Conservation (phyloP, 2,329 filamentous ascomycete genomes). For the Colletotrichum sp. region DNA sequence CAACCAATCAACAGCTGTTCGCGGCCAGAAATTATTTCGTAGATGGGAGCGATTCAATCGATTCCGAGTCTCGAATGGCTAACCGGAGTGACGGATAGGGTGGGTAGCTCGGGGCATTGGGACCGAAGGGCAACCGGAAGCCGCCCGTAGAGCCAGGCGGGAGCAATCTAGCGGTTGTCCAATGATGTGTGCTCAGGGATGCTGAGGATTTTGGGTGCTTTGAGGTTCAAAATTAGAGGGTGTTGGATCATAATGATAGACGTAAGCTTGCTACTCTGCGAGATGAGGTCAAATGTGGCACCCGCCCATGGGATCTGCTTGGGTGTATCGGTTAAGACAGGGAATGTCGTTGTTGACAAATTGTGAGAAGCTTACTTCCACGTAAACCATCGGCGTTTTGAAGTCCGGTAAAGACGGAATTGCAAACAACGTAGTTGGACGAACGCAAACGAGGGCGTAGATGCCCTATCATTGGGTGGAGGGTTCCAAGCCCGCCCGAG, state of each 20-base stretch:
- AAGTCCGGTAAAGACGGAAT: neutral
- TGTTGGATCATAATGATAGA: neutral
- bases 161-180: neutral
- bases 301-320: neutral
- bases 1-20: neutral
- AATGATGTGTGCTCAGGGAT: neutral
- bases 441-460: neutral
- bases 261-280: neutral
- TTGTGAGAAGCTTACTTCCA: neutral
- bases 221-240: neutral
- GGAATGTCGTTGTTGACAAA: neutral
- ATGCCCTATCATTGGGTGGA: neutral
- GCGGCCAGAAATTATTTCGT: neutral
- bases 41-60: neutral
- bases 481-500: neutral
- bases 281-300: neutral
- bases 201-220: neutral
- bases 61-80: neutral
- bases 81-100: neutral
- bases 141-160: neutral
- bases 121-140: neutral
- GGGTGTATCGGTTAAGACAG: neutral
- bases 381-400: neutral
- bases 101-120: neutral
- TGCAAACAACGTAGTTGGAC: neutral